These are phyloP conservation scores for Effrenium voratum DNA, from an alignment of 73 alveolate species.

Conservation along the genomic window DNA sequence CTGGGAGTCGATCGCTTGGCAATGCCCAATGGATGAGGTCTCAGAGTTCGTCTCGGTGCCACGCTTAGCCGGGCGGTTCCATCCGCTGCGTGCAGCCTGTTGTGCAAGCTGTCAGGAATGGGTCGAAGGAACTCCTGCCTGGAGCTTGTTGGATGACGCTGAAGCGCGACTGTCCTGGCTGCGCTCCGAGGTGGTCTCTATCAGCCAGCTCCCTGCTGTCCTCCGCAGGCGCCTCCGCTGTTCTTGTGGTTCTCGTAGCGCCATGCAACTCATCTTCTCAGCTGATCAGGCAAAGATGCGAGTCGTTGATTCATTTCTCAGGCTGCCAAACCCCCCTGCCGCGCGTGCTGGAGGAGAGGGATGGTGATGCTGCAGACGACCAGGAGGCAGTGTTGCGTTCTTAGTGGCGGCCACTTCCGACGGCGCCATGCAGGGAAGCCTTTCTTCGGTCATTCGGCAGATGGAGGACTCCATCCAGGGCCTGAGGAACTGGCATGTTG, in stretches of 20 bases:
- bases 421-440: background rate
- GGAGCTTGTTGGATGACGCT: no score
- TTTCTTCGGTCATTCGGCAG: background rate
- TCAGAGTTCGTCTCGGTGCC: no score
- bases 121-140: no score
- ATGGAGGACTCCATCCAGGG: background rate
- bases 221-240: background rate
- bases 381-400: background rate
- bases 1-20: no score
- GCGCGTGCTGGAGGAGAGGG: constrained; percentile 55
- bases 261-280: no score
- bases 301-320: background rate
- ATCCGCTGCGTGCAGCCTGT: no score
- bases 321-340: constrained; percentile 43
- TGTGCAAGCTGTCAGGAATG: no score
- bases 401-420: background rate
- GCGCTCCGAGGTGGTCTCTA: no score
- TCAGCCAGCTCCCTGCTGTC: background rate
- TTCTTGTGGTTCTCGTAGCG: no score
- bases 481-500: background rate
- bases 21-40: no score
- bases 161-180: no score
- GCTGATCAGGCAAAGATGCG: background rate
- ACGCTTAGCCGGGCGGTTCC: no score
- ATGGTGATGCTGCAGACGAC: background rate